Evolutionary conservation across 345 rosid species (phyloP).

Genomic region (Geranium brycei): DNA sequence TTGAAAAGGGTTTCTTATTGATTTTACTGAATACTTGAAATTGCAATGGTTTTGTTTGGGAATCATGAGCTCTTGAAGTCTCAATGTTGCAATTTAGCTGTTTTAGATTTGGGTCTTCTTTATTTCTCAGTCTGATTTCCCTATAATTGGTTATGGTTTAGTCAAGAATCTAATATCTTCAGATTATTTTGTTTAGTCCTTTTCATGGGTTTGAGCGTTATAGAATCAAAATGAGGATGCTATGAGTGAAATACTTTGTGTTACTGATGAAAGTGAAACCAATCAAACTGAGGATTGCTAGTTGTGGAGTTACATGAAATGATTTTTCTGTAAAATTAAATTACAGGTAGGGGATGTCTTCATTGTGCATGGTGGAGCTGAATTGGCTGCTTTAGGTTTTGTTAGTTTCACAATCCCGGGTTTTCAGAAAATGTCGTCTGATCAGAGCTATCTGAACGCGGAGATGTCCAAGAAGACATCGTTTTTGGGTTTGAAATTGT

Average conservation of each 20-base stretch:
- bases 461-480: constrained; percentile 60
- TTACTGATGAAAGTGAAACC: too few species aligned
- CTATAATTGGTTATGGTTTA: constrained; percentile 7
- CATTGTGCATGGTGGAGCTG: constrained; percentile 2
- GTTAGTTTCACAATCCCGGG: not conserved
- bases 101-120: not conserved
- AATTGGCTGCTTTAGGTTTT: not conserved
- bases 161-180: constrained; percentile 13
- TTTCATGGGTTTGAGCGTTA: not conserved
- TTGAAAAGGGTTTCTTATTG: not conserved
- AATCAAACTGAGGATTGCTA: too few species aligned
- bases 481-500: constrained; percentile 64
- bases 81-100: constrained; percentile 1
- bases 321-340: constrained; percentile 9
- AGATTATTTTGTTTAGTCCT: not conserved
- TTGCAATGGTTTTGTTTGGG: not conserved
- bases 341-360: constrained; percentile 19
- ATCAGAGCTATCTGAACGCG: constrained; percentile 36
- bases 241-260: not conserved
- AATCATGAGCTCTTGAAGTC: not conserved
- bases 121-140: constrained; percentile 3
- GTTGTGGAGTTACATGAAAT: constrained; percentile 5
- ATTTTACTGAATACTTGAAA: constrained; percentile 6
- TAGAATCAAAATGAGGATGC: not conserved
- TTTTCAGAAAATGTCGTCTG: constrained; percentile 39